A percentile compares a stretch with the other conserved stretches of the same genome.
Conservation (phyloP, 2,329 filamentous ascomycete genomes). For the Colletotrichum tropicale region DNA sequence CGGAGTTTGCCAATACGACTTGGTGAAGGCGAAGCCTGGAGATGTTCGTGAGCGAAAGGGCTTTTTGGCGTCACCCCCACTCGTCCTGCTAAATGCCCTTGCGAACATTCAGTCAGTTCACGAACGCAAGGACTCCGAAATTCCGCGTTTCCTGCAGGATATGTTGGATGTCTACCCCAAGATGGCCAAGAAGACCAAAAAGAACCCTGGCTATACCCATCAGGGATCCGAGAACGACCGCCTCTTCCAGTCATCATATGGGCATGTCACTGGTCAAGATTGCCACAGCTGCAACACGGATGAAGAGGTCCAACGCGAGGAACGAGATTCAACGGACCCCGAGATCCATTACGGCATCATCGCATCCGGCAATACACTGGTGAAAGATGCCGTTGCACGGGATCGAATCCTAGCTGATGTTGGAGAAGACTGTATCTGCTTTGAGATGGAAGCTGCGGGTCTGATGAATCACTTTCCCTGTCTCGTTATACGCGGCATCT, state of each 20-base stretch:
- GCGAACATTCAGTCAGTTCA: background rate
- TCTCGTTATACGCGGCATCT: constrained; percentile 42
- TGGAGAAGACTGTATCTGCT: constrained; percentile 25
- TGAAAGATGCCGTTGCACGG: constrained; percentile 35
- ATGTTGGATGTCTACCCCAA: constrained; percentile 9
- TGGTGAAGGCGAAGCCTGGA: background rate
- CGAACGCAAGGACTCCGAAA: background rate
- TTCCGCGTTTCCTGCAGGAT: background rate
- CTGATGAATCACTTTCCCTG: constrained; percentile 32
- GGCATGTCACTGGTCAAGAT: background rate
- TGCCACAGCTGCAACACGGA: too few relatives aligned
- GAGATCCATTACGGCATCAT: constrained; percentile 24
- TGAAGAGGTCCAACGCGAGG: too few relatives aligned
- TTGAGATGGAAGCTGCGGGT: constrained; percentile 36
- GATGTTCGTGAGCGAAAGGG: background rate
- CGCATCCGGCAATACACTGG: constrained; percentile 37
- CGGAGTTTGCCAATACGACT: background rate
- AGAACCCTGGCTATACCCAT: constrained; percentile 9
- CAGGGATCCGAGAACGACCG: constrained; percentile 19
- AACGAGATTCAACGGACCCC: too few relatives aligned
- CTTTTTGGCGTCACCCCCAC: background rate
- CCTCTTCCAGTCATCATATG: constrained; percentile 7
- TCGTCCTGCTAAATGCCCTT: background rate
- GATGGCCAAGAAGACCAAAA: constrained; percentile 1
- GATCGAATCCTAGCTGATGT: constrained; percentile 28